Percentiles rank a stretch among this genome's conserved stretches.
These are phyloP conservation scores for Aegle marmelos DNA, from an alignment of 345 rosid genomes.

Conservation along the genomic window DNA sequence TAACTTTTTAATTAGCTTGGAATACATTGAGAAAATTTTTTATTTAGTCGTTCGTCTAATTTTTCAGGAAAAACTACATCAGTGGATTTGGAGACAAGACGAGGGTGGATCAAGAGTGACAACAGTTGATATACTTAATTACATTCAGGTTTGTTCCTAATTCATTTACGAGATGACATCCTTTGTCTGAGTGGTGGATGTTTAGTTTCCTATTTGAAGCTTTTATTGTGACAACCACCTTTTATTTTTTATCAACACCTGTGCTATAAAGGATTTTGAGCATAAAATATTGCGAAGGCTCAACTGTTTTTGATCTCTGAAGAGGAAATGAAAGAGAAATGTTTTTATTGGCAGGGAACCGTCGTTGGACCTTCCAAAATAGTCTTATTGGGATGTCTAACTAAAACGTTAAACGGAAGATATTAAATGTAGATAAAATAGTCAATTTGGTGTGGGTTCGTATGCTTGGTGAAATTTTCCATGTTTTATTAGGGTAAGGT, in stretches of 20 bases:
- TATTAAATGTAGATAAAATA: constrained; percentile 82
- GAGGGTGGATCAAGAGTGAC: constrained; percentile 81
- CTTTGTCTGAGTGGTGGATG: not conserved
- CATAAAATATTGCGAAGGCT: constrained; percentile 85
- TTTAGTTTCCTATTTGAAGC: not conserved
- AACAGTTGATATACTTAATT: constrained; percentile 57
- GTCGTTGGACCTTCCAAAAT: constrained; percentile 67
- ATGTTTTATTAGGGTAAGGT: constrained; percentile 38
- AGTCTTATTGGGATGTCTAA: constrained; percentile 85
- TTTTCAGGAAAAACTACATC: constrained; percentile 80
- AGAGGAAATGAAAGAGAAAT: constrained; percentile 76
- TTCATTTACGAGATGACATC: not conserved
- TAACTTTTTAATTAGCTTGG: not conserved
- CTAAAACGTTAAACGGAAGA: constrained; percentile 76
- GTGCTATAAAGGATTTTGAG: constrained; percentile 78
- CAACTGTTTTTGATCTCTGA: constrained; percentile 78
- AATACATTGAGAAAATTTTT: not conserved
- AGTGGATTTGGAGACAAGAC: constrained; percentile 83
- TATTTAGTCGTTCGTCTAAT: constrained; percentile 1
- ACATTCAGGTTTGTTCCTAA: constrained; percentile 56
- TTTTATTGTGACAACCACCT: no score
- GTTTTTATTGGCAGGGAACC: constrained; percentile 53
- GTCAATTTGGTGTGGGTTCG: constrained; percentile 85
- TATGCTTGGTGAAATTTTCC: constrained; percentile 91
- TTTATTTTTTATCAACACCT: constrained; percentile 57